phyloP scores from a whole-genome alignment of 768 basidiomycete species.

The Leccinum broughii region DNA sequence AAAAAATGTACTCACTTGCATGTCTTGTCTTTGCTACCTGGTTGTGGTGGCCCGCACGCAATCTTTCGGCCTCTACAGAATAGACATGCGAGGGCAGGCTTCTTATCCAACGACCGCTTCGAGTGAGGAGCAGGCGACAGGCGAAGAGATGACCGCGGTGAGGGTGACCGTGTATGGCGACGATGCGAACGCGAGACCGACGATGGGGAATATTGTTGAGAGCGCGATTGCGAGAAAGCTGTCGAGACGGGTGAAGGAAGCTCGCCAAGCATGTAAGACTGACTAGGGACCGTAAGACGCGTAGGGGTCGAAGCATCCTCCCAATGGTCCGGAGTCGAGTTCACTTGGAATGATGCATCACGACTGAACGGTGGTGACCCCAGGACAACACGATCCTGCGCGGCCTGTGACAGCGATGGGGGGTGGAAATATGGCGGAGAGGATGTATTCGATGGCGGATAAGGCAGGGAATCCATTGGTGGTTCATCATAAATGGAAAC shows the following conservation, averaged over 20 bases:
- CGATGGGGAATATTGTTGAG: constrained; percentile 13
- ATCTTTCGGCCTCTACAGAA: constrained; percentile 71
- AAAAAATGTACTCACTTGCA: constrained; percentile 57
- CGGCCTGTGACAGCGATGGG: constrained; percentile 7
- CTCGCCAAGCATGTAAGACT: constrained; percentile 24
- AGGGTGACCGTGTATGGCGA: constrained; percentile 28
- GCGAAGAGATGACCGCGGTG: constrained; percentile 21
- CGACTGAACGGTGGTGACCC: constrained; percentile 18
- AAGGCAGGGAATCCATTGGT: constrained; percentile 35
- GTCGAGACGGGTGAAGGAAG: constrained; percentile 10
- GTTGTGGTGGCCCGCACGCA: constrained; percentile 60
- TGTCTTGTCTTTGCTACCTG: constrained; percentile 53
- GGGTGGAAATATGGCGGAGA: constrained; percentile 25
- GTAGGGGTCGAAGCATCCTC: constrained; percentile 14
- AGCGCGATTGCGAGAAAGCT: constrained; percentile 11
- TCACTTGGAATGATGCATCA: constrained; percentile 11
- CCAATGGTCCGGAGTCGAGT: constrained; percentile 23
- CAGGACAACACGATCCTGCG: constrained; percentile 16
- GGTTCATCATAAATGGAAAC: constrained; percentile 18
- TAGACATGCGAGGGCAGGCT: constrained; percentile 62
- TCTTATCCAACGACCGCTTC: constrained; percentile 42
- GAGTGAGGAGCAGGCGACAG: constrained; percentile 26
- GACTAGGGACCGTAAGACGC: constrained; percentile 10
- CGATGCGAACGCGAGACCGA: constrained; percentile 24
- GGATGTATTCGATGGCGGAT: constrained; percentile 23